Base-by-base conservation (phyloP, 805 yeast species). In the Brettanomyces naardenensis region DNA sequence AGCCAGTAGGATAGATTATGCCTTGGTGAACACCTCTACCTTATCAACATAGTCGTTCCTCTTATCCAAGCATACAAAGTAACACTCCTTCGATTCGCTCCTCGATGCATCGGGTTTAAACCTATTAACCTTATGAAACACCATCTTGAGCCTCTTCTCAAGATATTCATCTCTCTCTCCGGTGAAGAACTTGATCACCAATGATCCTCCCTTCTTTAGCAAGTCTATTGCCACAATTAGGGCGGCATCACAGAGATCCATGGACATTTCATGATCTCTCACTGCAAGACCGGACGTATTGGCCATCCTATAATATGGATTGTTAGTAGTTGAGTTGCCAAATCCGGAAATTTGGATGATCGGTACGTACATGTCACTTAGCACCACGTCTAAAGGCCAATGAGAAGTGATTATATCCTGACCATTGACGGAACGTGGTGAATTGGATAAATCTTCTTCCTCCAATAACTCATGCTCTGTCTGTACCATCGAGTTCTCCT, bases 191-290 rank as follows among this genome's bases (percentile, higher is more conserved):
- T 92, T 92, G 66, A 95, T 82, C 11, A 87, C 80, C 51, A 86
- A 73, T 9, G 64, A 51, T 1, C 98, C 98, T 20, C 74, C 73
- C 4, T 78, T 74, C 43, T 67, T 75, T 20, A 92, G 60, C n/a
- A 84, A 59, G 43, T 78, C 81, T 37, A 80, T 68, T 1, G 94
- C 80, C 35, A 89, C 69, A 5, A 85, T 68, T 36, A 92, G 58
- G 0, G 95, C 96, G 0, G 96, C 96, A 49, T 86, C 92, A 58
- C 97, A 90, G 21, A 90, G 64, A 53, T 89, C 89, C 85, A 92
- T 81, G 43, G 95, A 87, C 47, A 75, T 76, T 11, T 71, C 63
- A 59, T 90, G 97, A 57, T 90, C 98, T 45, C 75, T 74, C 29
- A 82, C 77, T 7, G 79, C 73, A 29, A 85, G 62, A 4, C 98